Evolutionary conservation across 352 stramenopile genomes (phyloP).

Genomic region (Phytopythium litorale): DNA sequence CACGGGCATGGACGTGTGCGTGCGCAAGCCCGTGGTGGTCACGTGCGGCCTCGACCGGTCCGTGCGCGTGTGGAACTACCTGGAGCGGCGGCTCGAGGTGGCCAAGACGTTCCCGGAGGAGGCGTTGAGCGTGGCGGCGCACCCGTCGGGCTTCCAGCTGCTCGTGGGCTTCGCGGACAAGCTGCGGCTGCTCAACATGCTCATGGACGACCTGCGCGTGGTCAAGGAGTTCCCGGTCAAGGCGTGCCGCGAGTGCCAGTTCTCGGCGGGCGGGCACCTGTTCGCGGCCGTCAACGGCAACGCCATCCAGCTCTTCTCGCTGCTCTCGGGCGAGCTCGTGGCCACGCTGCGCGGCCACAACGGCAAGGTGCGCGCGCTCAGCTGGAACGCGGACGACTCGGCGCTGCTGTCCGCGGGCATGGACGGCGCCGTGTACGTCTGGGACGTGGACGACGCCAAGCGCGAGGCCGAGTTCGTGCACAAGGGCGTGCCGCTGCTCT

Average conservation of each 20-base stretch:
- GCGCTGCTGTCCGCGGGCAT: slow-evolving; percentile 86
- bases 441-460: slow-evolving; percentile 90
- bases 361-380: slow-evolving; percentile 87
- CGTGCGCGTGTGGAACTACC: slow-evolving; percentile 93
- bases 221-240: slow-evolving; percentile 88
- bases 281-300: slow-evolving; percentile 94
- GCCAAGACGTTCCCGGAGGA: slow-evolving; percentile 88
- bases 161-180: slow-evolving; percentile 91
- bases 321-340: slow-evolving; percentile 90
- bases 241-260: slow-evolving; percentile 76
- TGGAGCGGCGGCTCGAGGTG: slow-evolving; percentile 85
- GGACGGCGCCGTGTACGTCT: slow-evolving; percentile 93
- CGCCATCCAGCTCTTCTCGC: slow-evolving; percentile 91
- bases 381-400: slow-evolving; percentile 86
- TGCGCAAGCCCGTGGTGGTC: slow-evolving; percentile 89
- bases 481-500: slow-evolving; percentile 91
- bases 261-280: slow-evolving; percentile 87
- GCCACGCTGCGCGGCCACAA: slow-evolving; percentile 91
- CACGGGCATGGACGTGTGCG: slow-evolving; percentile 90
- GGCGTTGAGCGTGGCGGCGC: slow-evolving; percentile 84
- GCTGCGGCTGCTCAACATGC: slow-evolving; percentile 87
- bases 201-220: slow-evolving; percentile 89
- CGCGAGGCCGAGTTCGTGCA: slow-evolving; percentile 91
- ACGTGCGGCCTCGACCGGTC: slow-evolving; percentile 88
- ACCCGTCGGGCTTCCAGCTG: slow-evolving; percentile 89